A percentile compares a stretch with the other conserved stretches of the same genome.
These are phyloP conservation scores for Colletotrichum endophyticum DNA, from an alignment of 2,329 filamentous ascomycete genomes.

Conservation along the genomic window DNA sequence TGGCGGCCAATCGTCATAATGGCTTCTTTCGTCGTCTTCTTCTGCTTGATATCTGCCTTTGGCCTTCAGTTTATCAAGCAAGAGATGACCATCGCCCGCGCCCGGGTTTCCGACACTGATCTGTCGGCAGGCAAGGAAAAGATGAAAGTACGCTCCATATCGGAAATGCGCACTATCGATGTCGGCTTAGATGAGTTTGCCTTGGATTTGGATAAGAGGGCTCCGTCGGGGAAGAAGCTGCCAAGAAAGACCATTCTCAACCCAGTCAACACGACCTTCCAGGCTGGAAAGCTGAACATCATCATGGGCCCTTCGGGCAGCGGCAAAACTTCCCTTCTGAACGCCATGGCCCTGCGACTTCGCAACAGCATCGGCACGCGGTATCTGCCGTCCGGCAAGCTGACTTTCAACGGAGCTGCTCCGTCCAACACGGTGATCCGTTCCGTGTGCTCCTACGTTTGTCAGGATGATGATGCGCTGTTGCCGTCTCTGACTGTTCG, in stretches of 20 bases:
- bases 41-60: conserved; percentile 64
- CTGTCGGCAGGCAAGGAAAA: conserved; percentile 74
- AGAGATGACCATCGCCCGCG: conserved; percentile 72
- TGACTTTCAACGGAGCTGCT: conserved; percentile 72
- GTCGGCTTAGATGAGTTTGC: conserved; percentile 69
- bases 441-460: conserved; percentile 78
- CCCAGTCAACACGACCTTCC: conserved; percentile 70
- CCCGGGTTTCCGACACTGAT: conserved; percentile 63
- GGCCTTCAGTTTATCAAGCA: conserved; percentile 69
- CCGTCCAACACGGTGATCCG: conserved; percentile 73
- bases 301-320: conserved; percentile 83
- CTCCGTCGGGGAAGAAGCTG: conserved; percentile 53
- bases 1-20: conserved; percentile 68
- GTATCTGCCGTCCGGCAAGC: conserved; percentile 65
- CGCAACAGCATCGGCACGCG: conserved; percentile 65
- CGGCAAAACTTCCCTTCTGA: conserved; percentile 77
- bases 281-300: conserved; percentile 72
- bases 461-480: conserved; percentile 78
- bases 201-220: conserved; percentile 67
- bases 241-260: conserved; percentile 67
- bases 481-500: conserved; percentile 77
- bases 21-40: conserved; percentile 66
- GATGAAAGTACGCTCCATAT: conserved; percentile 58
- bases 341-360: conserved; percentile 73
- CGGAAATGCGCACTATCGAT: conserved; percentile 64